These are phyloP conservation scores for Coemansia aciculifera DNA, from an alignment of 192 early-diverging fungal species.

Conservation along the genomic window DNA sequence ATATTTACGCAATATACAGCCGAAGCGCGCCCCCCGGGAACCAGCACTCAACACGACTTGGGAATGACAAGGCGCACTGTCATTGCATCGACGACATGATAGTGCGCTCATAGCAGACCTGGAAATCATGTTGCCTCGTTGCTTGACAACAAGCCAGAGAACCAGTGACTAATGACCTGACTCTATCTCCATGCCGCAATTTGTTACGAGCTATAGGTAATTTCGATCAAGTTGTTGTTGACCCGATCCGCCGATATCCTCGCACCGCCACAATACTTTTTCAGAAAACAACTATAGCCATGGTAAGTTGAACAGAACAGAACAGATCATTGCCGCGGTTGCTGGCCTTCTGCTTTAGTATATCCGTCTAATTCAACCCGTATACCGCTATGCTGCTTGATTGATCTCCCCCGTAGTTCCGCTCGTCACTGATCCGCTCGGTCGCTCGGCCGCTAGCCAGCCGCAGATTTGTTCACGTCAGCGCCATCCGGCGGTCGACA, in stretches of 20 bases:
- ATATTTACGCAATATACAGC: not conserved
- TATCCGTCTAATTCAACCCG: not conserved
- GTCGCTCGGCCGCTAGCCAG: constrained; percentile 32
- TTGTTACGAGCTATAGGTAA: not conserved
- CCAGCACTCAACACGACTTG: not conserved
- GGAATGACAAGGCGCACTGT: not conserved
- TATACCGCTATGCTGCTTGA: not conserved
- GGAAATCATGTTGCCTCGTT: not conserved
- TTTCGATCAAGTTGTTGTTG: not conserved
- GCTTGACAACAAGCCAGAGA: not conserved
- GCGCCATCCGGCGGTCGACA: constrained; percentile 46
- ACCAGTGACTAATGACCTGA: not conserved
- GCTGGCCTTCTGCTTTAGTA: not conserved
- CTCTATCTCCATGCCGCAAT: not conserved
- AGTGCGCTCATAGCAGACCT: not conserved
- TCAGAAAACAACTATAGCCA: not conserved
- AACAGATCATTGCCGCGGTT: not conserved
- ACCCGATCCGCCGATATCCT: not conserved
- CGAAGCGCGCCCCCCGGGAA: not conserved
- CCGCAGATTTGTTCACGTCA: constrained; percentile 47
- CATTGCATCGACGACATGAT: not conserved
- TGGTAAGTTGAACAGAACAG: not conserved
- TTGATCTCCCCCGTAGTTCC: constrained; percentile 26
- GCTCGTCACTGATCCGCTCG: constrained; percentile 36
- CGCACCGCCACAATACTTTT: not conserved